phyloP scores from a whole-genome alignment of 2,329 filamentous ascomycete genomes.

The Myriangium duriaei region DNA sequence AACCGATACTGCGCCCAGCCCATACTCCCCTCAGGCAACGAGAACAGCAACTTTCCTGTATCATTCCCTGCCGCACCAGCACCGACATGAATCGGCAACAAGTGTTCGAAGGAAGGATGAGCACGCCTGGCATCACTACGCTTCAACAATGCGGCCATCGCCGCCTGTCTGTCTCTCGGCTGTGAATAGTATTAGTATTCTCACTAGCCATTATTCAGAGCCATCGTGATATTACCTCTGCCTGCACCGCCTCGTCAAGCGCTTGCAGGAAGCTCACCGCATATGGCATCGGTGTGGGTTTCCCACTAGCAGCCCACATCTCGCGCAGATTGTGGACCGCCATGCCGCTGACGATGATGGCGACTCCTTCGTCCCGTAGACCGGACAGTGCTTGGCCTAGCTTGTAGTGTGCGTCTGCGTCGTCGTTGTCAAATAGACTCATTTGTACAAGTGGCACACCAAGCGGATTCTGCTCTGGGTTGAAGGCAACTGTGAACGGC shows the following conservation, averaged over 20 bases:
- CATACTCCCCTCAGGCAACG: slow-evolving; percentile 23
- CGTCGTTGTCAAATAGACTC: slow-evolving; percentile 52
- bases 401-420: slow-evolving; percentile 52
- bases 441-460: slow-evolving; percentile 56
- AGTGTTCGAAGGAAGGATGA: slow-evolving; percentile 52
- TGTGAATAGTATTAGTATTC: too few species aligned
- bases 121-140: slow-evolving; percentile 44
- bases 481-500: slow-evolving; percentile 48
- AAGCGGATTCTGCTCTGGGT: slow-evolving; percentile 26
- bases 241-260: slow-evolving; percentile 23
- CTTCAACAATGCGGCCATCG: slow-evolving; percentile 25
- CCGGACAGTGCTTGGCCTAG: slow-evolving; percentile 53
- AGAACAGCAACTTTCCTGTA: slow-evolving; percentile 22
- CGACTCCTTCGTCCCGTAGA: slow-evolving; percentile 54
- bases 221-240: slow-evolving; percentile 11
- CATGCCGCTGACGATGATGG: slow-evolving; percentile 63
- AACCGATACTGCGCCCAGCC: slow-evolving; percentile 26
- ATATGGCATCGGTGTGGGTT: slow-evolving; percentile 20
- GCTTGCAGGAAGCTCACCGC: slow-evolving; percentile 23
- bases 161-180: slow-evolving; percentile 19
- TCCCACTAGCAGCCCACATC: slow-evolving; percentile 16
- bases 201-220: too few species aligned
- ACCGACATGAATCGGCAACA: slow-evolving; percentile 45
- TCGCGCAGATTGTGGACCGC: slow-evolving; percentile 38
- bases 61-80: slow-evolving; percentile 24